Percentiles rank a stretch among this genome's conserved stretches.
These are phyloP conservation scores for Phytophthora foliorum DNA, from an alignment of 352 stramenopile species.

Conservation along the genomic window DNA sequence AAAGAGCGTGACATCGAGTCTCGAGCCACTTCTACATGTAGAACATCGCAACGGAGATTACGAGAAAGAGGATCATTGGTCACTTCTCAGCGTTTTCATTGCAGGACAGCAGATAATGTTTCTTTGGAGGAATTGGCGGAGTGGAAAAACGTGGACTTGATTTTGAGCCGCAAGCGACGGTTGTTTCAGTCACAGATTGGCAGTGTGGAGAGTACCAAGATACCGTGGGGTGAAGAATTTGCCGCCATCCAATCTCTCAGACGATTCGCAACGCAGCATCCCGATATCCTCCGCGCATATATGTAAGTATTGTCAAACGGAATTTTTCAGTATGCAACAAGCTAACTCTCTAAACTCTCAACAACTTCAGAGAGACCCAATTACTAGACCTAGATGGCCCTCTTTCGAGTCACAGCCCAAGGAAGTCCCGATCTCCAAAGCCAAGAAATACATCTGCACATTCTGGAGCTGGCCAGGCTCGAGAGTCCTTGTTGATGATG, in stretches of 20 bases:
- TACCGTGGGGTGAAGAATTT: conserved; percentile 73
- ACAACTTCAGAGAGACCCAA: conserved; percentile 33
- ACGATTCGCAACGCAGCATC: conserved; percentile 62
- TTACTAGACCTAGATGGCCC: conserved; percentile 36
- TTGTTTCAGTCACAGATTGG: conserved; percentile 52
- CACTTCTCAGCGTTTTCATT: conserved; percentile 14
- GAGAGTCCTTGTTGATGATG: conserved; percentile 56
- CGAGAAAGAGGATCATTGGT: conserved; percentile 4
- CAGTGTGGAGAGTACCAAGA: conserved; percentile 48
- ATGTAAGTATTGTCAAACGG: conserved; percentile 47
- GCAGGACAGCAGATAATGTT: conserved; percentile 12
- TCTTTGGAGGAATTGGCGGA: conserved; percentile 61
- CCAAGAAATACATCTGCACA: conserved; percentile 6
- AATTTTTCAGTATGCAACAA: not conserved
- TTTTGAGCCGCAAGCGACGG: conserved; percentile 62
- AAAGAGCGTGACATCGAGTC: conserved; percentile 1
- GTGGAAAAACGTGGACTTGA: conserved; percentile 68
- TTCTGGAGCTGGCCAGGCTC: conserved; percentile 19
- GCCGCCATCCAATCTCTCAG: conserved; percentile 71
- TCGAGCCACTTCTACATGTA: not conserved
- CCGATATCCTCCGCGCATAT: conserved; percentile 60
- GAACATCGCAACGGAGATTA: not conserved
- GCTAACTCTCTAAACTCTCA: not conserved
- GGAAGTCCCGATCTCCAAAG: conserved; percentile 12
- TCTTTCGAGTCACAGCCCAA: conserved; percentile 25